Base-by-base conservation (phyloP, 2,329 filamentous ascomycete species). In the Cladophialophora carrionii region DNA sequence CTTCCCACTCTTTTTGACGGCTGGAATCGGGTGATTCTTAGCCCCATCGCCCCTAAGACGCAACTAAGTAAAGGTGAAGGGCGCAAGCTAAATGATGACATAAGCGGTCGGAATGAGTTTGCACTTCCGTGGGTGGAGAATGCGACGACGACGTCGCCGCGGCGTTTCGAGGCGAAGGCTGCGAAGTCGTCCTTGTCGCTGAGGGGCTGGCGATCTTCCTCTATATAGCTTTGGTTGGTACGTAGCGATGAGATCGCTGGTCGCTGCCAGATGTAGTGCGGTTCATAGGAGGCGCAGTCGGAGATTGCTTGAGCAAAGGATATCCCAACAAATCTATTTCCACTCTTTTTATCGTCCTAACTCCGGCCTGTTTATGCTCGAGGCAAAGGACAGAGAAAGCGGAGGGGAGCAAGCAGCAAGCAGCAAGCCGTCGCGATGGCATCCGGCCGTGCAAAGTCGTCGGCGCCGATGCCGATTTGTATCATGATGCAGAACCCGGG, bases 401-500 rank as follows among this genome's bases (percentile, higher is more conserved):
- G n/a, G n/a, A n/a, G n/a, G n/a, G n/a, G n/a, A n/a, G n/a, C n/a
- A n/a, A 22, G 22, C 48, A 9, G 24, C 22, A 9, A 26, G 48
- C 9, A 12, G 5, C 20, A 26, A 51, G 20, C 22, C 12, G 48
- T 7, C n/a, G 22, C 3, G 0, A 58, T 58, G 56, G 56, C 41
- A 24, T 49, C 56, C 56, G 2, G 6, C 14, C 26, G 31, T n/a
- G n/a, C n/a, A 17, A 22, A 24, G n/a, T 34, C 56, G n/a, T 31
- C 56, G 7, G 56, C 56, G 49, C 56, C 56, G 48, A 58, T 58
- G 37, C 37, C 56, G 6, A 46, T 58, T 31, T 37, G 26, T 3
- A 22, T 58, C 41, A 49, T 58, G 41, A 58, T 58, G 24, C 56
- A 58, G 3, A 37, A 58, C 20, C 56, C 56, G 12, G 56, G 56